Evolutionary conservation across 108 stramenopile genomes (phyloP).

Genomic region (Cyclostephanos tholiformis): DNA sequence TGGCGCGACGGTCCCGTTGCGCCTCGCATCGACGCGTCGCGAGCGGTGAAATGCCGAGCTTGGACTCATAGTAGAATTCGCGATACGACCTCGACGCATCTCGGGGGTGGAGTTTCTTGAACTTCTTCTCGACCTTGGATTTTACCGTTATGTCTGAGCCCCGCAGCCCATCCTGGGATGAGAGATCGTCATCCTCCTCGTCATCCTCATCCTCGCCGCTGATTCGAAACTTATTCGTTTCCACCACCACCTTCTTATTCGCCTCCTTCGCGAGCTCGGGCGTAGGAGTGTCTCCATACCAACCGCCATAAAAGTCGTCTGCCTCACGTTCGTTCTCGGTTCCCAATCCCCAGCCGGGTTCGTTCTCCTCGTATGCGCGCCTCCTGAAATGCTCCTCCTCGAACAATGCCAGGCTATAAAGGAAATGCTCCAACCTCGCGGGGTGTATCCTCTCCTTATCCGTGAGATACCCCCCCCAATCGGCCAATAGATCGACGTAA

Average conservation of each 20-base stretch:
- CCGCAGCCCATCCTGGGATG: conserved; percentile 13
- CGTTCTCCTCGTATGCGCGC: conserved; percentile 90
- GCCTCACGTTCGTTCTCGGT: conserved; percentile 72
- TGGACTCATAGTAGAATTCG: conserved; percentile 93
- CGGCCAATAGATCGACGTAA: conserved; percentile 86
- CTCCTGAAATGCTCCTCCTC: conserved; percentile 94
- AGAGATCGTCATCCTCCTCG: not conserved
- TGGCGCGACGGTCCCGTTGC: conserved; percentile 73
- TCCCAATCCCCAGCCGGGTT: conserved; percentile 82
- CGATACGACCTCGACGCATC: conserved; percentile 83
- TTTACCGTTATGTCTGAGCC: conserved; percentile 32
- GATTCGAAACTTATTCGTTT: conserved; percentile 25
- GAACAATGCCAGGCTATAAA: conserved; percentile 85
- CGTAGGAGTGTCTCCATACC: conserved; percentile 68
- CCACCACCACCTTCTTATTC: conserved; percentile 59
- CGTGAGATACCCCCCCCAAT: conserved; percentile 93
- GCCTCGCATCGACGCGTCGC: conserved; percentile 44
- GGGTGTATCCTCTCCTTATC: conserved; percentile 91
- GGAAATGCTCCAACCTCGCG: conserved; percentile 88
- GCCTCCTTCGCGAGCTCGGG: conserved; percentile 63
- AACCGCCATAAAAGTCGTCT: conserved; percentile 80
- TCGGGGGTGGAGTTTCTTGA: conserved; percentile 65
- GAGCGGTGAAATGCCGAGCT: conserved; percentile 74
- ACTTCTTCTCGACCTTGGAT: conserved; percentile 56
- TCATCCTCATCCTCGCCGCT: conserved; percentile 3